Conservation (phyloP, 78 protist species). For the Guillardia theta region DNA sequence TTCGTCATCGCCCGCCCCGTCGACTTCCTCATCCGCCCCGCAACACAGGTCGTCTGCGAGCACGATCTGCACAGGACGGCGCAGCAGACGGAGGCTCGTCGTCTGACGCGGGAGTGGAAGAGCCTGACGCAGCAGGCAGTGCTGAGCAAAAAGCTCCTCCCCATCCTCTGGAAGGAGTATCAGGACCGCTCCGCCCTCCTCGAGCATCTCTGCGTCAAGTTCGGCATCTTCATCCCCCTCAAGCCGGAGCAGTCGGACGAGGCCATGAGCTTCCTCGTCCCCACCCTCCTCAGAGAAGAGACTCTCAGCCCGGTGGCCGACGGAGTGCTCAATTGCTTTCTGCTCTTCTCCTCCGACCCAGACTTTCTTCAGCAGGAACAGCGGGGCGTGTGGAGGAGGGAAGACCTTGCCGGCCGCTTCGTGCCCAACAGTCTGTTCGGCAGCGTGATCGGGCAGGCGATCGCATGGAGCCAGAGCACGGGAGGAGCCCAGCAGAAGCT, state of each 20-base stretch:
- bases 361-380: too few relatives aligned
- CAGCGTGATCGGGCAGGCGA: too few relatives aligned
- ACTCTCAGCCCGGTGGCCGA: too few relatives aligned
- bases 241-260: neutral
- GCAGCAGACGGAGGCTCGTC: neutral
- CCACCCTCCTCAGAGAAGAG: neutral
- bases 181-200: neutral
- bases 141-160: neutral
- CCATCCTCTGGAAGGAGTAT: neutral
- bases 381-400: too few relatives aligned
- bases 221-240: neutral
- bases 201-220: neutral
- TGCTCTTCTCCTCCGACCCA: too few relatives aligned
- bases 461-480: too few relatives aligned
- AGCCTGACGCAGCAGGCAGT: neutral
- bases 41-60: neutral
- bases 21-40: neutral
- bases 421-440: too few relatives aligned
- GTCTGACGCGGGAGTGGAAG: neutral
- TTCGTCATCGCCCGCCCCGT: neutral
- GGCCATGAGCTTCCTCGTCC: neutral
- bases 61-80: neutral
- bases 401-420: too few relatives aligned
- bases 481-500: too few relatives aligned
- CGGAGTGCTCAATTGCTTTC: too few relatives aligned